Base-by-base conservation (phyloP, 2,329 filamentous ascomycete species). In the Cladosporium velox region DNA sequence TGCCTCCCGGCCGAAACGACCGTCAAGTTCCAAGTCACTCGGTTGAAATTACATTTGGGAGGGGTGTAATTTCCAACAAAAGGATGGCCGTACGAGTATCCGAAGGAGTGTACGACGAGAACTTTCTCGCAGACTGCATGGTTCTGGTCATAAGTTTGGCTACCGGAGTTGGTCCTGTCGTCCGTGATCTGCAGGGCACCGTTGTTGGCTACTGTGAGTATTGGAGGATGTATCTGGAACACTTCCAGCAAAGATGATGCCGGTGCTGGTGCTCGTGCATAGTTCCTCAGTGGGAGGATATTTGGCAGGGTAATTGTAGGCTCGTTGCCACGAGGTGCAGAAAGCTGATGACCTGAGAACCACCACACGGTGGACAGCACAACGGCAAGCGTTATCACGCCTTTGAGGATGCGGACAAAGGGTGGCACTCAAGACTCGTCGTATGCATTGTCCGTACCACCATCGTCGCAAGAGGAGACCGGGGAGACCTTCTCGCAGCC, bases 401-500 rank as follows among this genome's bases (percentile, higher is more conserved):
- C 41, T 47, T 47, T 47, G 41, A 47, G 2, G 10, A 47, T 47
- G 41, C 8, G 41, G 41, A 18, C 41, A 47, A 10, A 2, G n/a
- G 10, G 10, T 3, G n/a, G 0, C n/a, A 21, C 41, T n/a, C 41
- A 21, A 4, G 2, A 15, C 2, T 21, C n/a, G 21, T 47, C n/a
- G 10, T 47, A 1, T 21, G n/a, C 8, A 21, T 8, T 10, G 7
- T 47, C 5, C 2, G 7, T n/a, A 24, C 10, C n/a, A 21, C 8
- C 10, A 1, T 24, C 2, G 2, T 7, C 0, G 7, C 21, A 0
- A 47, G n/a, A 21, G n/a, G n/a, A 12, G 7, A 24, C 41, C 0
- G 8, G n/a, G 1, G 41, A 47, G n/a, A 21, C 14, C 41, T 47
- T 47, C n/a, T 47, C 41, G n/a, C 41, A 47, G 8, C 41, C 41